A percentile compares a stretch with the other conserved stretches of the same genome.
Evolutionary conservation across 768 basidiomycete species (phyloP).

Genomic region (Boletellus sp.): DNA sequence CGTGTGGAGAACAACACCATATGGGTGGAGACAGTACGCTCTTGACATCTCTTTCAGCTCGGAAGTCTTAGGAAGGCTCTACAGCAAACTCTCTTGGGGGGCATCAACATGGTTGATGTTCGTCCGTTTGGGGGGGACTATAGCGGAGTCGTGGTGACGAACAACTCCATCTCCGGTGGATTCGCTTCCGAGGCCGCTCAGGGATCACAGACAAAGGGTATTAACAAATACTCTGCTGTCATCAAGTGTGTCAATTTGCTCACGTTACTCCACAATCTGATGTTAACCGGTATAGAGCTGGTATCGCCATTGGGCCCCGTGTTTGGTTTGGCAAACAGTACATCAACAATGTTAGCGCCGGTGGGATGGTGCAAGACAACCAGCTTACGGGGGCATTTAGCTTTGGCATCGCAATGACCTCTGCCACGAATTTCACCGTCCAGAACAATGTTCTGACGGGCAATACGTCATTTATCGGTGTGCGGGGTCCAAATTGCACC

Average conservation of each 20-base stretch:
- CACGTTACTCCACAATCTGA: not conserved
- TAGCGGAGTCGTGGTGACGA: constrained; percentile 56
- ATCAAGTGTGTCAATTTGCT: constrained; percentile 54
- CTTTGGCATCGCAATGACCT: constrained; percentile 65
- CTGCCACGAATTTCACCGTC: constrained; percentile 64
- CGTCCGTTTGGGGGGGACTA: constrained; percentile 66
- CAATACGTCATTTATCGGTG: constrained; percentile 74
- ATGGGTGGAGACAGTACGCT: constrained; percentile 61
- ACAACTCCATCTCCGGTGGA: constrained; percentile 67
- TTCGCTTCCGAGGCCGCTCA: constrained; percentile 51
- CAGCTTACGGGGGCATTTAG: constrained; percentile 63
- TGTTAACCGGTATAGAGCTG: constrained; percentile 47
- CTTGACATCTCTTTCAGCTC: not conserved
- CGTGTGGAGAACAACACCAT: constrained; percentile 75
- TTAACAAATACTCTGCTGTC: constrained; percentile 54
- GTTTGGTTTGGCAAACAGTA: constrained; percentile 68
- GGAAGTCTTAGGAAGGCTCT: not conserved
- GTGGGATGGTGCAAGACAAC: constrained; percentile 58
- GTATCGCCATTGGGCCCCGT: constrained; percentile 72
- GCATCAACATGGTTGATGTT: constrained; percentile 77
- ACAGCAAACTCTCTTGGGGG: constrained; percentile 67
- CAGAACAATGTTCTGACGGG: constrained; percentile 56
- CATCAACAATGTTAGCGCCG: constrained; percentile 48
- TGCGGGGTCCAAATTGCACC: constrained; percentile 62
- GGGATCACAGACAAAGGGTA: constrained; percentile 45